These are phyloP conservation scores for Paspalum vaginatum DNA, from an alignment of 176 grass and related monocot genomes.

Conservation along the genomic window DNA sequence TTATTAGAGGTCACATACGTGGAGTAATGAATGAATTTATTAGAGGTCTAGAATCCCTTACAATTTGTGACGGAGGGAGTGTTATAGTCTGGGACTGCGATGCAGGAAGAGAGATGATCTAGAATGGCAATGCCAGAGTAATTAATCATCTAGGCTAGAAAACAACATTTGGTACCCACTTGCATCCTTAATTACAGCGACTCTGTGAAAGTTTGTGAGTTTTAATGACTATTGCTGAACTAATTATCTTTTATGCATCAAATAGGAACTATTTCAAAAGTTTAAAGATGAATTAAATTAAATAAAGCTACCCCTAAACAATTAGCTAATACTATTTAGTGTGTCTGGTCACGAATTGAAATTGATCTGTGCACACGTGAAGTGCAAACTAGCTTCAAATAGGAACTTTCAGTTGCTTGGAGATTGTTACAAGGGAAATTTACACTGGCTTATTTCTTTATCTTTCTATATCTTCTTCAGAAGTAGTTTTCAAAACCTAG, in stretches of 20 bases:
- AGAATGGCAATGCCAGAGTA: too few species aligned
- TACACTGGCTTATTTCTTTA: not conserved
- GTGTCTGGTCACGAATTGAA: not conserved
- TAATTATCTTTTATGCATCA: not conserved
- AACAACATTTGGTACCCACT: too few species aligned
- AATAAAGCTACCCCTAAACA: not conserved
- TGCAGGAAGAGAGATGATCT: too few species aligned
- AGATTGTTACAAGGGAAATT: slow-evolving; percentile 21
- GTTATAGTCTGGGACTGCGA: too few species aligned
- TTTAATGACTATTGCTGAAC: slow-evolving; percentile 5
- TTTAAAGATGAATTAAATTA: not conserved
- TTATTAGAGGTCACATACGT: too few species aligned
- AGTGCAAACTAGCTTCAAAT: not conserved
- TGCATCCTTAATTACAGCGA: not conserved
- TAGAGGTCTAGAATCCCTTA: too few species aligned
- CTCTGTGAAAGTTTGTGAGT: not conserved
- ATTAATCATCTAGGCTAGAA: too few species aligned
- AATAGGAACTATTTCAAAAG: not conserved
- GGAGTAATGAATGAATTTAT: too few species aligned
- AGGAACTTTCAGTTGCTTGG: not conserved
- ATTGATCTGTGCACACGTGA: not conserved
- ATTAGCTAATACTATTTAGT: not conserved
- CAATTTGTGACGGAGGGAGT: too few species aligned
- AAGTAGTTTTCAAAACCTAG: slow-evolving; percentile 18
- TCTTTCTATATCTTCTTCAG: slow-evolving; percentile 1